These are phyloP conservation scores for Aspergillus quadricinctus DNA, from an alignment of 2,329 filamentous ascomycete species.

Conservation along the genomic window DNA sequence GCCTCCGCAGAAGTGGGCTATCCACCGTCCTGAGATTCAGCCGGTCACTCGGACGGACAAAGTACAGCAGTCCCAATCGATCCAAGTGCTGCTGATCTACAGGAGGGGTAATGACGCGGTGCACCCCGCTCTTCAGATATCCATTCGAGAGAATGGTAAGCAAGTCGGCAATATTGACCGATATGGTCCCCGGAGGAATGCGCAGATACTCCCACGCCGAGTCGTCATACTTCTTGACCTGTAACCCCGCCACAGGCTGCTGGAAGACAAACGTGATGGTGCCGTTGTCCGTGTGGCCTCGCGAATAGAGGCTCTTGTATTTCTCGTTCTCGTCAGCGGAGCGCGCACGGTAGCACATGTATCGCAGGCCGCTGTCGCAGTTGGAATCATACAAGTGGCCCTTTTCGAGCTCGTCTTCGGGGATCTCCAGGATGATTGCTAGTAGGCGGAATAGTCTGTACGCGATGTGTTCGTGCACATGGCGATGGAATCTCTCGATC, in stretches of 20 bases:
- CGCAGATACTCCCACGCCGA: constrained; percentile 48
- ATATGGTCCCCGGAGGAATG: constrained; percentile 45
- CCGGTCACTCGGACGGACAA: constrained; percentile 40
- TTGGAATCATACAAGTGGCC: constrained; percentile 55
- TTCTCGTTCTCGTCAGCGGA: constrained; percentile 44
- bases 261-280: constrained; percentile 55
- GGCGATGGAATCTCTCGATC: constrained; percentile 52
- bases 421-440: constrained; percentile 56
- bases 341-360: constrained; percentile 55
- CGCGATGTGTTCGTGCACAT: constrained; percentile 53
- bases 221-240: constrained; percentile 46
- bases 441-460: constrained; percentile 54
- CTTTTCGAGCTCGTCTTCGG: constrained; percentile 52
- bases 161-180: constrained; percentile 49
- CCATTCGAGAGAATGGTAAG: constrained; percentile 47
- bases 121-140: constrained; percentile 45
- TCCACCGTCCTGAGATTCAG: constrained; percentile 27
- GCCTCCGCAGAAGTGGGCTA: constrained; percentile 29
- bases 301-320: constrained; percentile 40
- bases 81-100: constrained; percentile 40
- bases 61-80: constrained; percentile 39
- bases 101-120: constrained; percentile 45
- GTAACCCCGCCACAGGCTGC: constrained; percentile 54
- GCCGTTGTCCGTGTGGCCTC: constrained; percentile 54
- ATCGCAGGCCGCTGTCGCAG: constrained; percentile 56